These are phyloP conservation scores for Penicillium waksmanii DNA, from an alignment of 495 filamentous ascomycete species.

Conservation along the genomic window DNA sequence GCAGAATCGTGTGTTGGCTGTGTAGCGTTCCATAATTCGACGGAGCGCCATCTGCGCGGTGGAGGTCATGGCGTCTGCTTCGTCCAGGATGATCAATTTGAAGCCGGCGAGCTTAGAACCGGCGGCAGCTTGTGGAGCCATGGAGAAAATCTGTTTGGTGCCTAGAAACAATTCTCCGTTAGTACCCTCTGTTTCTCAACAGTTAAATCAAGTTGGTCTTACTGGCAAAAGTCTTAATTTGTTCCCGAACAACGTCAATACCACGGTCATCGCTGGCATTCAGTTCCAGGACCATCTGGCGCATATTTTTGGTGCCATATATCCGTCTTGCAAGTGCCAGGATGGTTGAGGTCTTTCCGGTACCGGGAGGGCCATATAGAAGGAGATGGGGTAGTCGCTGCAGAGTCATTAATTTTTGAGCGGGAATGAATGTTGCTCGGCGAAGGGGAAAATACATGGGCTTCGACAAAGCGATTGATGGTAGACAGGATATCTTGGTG, in stretches of 20 bases:
- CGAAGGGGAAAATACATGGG: conserved; percentile 62
- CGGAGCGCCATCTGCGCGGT: conserved; percentile 96
- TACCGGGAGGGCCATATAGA: conserved; percentile 95
- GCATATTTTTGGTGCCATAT: conserved; percentile 89
- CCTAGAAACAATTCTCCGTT: conserved; percentile 53
- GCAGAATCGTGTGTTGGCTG: conserved; percentile 95
- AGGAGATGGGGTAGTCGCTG: conserved; percentile 92
- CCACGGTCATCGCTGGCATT: conserved; percentile 97
- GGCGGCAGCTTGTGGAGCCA: conserved; percentile 50
- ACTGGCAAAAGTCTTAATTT: conserved; percentile 98
- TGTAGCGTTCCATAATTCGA: conserved; percentile 99
- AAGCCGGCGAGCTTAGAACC: conserved; percentile 67
- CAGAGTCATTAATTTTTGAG: conserved; percentile 9
- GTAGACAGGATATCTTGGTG: conserved; percentile 97
- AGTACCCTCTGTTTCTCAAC: conserved; percentile 32
- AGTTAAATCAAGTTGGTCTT: conserved; percentile 13
- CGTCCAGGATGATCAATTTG: conserved; percentile 97
- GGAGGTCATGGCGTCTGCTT: conserved; percentile 97
- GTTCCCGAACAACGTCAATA: conserved; percentile 97
- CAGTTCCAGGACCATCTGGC: conserved; percentile 96
- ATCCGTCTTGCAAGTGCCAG: conserved; percentile 89
- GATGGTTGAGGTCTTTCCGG: conserved; percentile 96
- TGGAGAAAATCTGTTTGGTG: conserved; percentile 69
- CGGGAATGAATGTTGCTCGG: neutral
- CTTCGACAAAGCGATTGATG: conserved; percentile 94